phyloP scores from a whole-genome alignment of 2,329 filamentous ascomycete species.

The Fusarium austroafricanum region DNA sequence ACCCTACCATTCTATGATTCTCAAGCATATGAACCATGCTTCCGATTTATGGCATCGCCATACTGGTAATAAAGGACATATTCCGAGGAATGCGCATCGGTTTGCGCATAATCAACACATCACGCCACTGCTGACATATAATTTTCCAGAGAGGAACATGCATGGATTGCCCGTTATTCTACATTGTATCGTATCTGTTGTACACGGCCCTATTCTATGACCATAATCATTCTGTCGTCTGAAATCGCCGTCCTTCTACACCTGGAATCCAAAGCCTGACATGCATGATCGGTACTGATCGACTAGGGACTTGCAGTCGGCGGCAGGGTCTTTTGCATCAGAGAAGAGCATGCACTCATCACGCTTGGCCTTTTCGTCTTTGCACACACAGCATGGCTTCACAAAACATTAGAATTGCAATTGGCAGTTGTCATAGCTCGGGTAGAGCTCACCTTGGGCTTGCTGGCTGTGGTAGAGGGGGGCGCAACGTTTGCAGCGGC shows the following conservation, averaged over 20 bases:
- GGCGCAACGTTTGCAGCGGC: constrained; percentile 47
- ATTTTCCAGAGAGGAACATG: constrained; percentile 38
- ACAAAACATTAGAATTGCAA: constrained; percentile 13
- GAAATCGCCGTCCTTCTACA: constrained; percentile 51
- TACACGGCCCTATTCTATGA: constrained; percentile 36
- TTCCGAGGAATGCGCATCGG: background rate
- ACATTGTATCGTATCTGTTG: constrained; percentile 41
- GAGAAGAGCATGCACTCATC: constrained; percentile 99
- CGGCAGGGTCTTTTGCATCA: constrained; percentile 80
- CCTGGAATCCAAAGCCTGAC: constrained; percentile 90
- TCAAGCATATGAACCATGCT: background rate
- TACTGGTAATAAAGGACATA: background rate
- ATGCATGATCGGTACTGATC: constrained; percentile 92
- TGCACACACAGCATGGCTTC: constrained; percentile 98
- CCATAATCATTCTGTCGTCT: constrained; percentile 8
- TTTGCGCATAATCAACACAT: background rate
- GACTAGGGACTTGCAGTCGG: constrained; percentile 85
- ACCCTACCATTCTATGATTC: background rate
- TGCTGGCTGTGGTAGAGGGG: constrained; percentile 47
- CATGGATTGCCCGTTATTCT: constrained; percentile 41
- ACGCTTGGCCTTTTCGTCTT: constrained; percentile 88
- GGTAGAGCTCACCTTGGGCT: constrained; percentile 57
- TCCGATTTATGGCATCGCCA: rapidly evolving
- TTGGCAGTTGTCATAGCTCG: constrained; percentile 18
- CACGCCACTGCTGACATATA: constrained; percentile 36